These are phyloP conservation scores for Bretziella fagacearum DNA, from an alignment of 2,329 filamentous ascomycete genomes.

Conservation along the genomic window DNA sequence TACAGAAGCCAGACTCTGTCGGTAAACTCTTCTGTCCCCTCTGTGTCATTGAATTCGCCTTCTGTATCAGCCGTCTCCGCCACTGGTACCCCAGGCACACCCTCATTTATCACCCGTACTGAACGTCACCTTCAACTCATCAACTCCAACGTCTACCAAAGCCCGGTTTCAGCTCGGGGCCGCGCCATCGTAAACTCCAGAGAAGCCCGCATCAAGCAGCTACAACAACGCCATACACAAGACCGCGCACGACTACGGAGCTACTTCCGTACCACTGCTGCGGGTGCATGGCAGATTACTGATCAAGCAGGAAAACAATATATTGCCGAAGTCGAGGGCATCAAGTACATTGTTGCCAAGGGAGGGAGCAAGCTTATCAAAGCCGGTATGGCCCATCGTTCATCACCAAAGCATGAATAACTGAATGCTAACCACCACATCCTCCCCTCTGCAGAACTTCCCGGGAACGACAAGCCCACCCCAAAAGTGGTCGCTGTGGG, in stretches of 20 bases:
- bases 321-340: constrained; percentile 38
- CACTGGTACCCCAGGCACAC: constrained; percentile 17
- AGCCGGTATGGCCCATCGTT: constrained; percentile 56
- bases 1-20: not conserved
- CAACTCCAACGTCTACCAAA: constrained; percentile 44
- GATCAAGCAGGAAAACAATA: constrained; percentile 11
- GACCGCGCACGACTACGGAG: constrained; percentile 8
- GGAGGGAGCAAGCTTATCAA: constrained; percentile 72
- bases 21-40: constrained; percentile 20
- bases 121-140: constrained; percentile 71
- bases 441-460: constrained; percentile 25
- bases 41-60: constrained; percentile 6
- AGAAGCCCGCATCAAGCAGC: not conserved
- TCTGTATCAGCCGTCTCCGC: constrained; percentile 19
- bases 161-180: constrained; percentile 21
- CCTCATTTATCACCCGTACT: constrained; percentile 49
- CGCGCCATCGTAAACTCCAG: not conserved
- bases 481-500: constrained; percentile 58
- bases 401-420: too few relatives aligned
- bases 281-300: not conserved
- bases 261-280: constrained; percentile 5
- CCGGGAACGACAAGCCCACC: constrained; percentile 34
- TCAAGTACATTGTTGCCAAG: constrained; percentile 55
- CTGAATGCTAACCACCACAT: constrained; percentile 43
- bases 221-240: constrained; percentile 5